phyloP scores from a whole-genome alignment of 2,329 filamentous ascomycete species.

The Aspergillus hortae region DNA sequence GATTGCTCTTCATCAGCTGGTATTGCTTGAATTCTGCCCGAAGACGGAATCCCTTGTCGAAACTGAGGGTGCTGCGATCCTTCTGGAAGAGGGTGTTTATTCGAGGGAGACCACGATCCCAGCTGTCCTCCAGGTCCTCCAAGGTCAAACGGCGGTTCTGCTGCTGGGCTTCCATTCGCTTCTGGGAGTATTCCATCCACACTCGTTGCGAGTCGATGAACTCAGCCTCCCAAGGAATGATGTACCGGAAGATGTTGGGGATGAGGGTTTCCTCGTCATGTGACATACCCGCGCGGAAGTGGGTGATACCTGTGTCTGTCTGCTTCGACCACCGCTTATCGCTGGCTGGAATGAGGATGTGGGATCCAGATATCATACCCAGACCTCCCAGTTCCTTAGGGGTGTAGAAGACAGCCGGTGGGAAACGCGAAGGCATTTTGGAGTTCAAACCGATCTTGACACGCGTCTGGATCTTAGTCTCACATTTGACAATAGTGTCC shows the following conservation, averaged over 20 bases:
- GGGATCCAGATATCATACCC: conserved; percentile 98
- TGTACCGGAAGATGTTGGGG: conserved; percentile 98
- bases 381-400: conserved; percentile 96
- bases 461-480: conserved; percentile 98
- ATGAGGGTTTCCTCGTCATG: conserved; percentile 97
- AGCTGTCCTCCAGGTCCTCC: conserved; percentile 95
- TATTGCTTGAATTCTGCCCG: conserved; percentile 98
- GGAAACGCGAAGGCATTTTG: conserved; percentile 99
- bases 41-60: conserved; percentile 96
- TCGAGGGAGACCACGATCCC: conserved; percentile 94
- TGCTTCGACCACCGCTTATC: conserved; percentile 99
- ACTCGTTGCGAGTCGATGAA: conserved; percentile 99
- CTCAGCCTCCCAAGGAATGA: conserved; percentile 98
- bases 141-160: conserved; percentile 92
- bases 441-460: conserved; percentile 99
- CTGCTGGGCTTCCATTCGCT: conserved; percentile 92
- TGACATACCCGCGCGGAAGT: conserved; percentile 96
- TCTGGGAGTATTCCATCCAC: conserved; percentile 99
- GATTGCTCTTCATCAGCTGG: conserved; percentile 98
- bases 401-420: conserved; percentile 96
- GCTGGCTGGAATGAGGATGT: conserved; percentile 94
- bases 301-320: conserved; percentile 93
- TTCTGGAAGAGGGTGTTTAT: conserved; percentile 99
- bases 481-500: conserved; percentile 98
- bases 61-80: conserved; percentile 91